Evolutionary conservation across 108 stramenopile species (phyloP).

Genomic region (Pelagomonas calceolata): DNA sequence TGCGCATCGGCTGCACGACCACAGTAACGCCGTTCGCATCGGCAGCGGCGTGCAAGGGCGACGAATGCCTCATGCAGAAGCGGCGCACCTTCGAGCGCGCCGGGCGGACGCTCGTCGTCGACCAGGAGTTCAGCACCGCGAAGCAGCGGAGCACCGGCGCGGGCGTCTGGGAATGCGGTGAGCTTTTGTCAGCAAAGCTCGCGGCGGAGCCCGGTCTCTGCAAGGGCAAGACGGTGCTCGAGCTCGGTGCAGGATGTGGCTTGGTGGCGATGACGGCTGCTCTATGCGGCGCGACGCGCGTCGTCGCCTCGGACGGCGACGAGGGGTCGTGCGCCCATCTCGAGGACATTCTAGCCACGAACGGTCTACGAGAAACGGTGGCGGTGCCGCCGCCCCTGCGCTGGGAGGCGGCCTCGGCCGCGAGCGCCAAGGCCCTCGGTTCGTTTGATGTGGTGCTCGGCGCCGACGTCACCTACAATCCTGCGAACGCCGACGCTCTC

Average conservation of each 20-base stretch:
- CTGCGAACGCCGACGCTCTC: background rate
- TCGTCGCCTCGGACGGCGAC: background rate
- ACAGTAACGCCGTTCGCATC: no score
- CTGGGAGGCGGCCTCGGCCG: background rate
- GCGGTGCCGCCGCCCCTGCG: background rate
- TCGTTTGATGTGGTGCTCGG: background rate
- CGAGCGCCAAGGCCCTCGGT: background rate
- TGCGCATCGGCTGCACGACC: no score
- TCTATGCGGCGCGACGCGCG: background rate
- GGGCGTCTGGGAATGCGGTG: background rate
- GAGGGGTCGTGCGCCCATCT: background rate
- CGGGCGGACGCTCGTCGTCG: background rate
- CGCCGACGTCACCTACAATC: background rate
- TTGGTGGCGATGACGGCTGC: background rate
- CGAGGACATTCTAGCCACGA: background rate
- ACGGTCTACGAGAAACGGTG: background rate
- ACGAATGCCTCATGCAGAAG: background rate
- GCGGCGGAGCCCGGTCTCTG: background rate
- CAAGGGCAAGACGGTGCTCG: background rate
- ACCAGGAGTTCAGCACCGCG: background rate
- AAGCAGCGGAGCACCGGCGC: background rate
- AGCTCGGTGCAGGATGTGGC: background rate
- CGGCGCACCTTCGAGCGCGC: background rate
- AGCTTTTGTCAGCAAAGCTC: background rate
- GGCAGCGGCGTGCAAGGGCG: background rate